These are phyloP conservation scores for Colletotrichum sojae DNA, from an alignment of 2,329 filamentous ascomycete species.

Conservation along the genomic window DNA sequence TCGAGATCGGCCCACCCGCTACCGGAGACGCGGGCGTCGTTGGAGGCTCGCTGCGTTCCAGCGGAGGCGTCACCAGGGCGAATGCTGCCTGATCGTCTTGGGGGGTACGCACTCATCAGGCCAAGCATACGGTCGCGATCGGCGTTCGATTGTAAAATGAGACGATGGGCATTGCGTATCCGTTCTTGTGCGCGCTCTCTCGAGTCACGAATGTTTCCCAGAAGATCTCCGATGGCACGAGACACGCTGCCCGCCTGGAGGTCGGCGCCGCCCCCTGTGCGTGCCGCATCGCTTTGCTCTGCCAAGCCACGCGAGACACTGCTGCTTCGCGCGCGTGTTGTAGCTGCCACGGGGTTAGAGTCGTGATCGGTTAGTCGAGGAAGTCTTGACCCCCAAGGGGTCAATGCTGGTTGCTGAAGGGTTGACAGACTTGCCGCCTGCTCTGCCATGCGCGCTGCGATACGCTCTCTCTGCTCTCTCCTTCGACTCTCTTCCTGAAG, in stretches of 20 bases:
- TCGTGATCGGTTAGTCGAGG: constrained; percentile 34
- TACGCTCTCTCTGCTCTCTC: constrained; percentile 54
- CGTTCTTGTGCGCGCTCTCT: constrained; percentile 52
- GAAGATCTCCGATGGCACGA: constrained; percentile 56
- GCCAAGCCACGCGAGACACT: constrained; percentile 44
- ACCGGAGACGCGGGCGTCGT: constrained; percentile 20
- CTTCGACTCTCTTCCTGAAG: constrained; percentile 68
- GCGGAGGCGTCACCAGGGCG: constrained; percentile 21
- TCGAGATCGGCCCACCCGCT: constrained; percentile 60
- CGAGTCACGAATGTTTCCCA: constrained; percentile 55
- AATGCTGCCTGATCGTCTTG: constrained; percentile 28
- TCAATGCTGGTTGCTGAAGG: constrained; percentile 7
- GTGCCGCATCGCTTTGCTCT: constrained; percentile 19
- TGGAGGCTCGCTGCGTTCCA: constrained; percentile 15
- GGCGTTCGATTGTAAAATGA: constrained; percentile 42
- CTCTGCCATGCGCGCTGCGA: constrained; percentile 38
- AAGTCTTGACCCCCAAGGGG: constrained; percentile 9
- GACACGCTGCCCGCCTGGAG: constrained; percentile 47
- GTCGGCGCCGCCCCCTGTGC: constrained; percentile 40
- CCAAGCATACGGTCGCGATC: constrained; percentile 33
- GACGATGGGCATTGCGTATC: constrained; percentile 51
- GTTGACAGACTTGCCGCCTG: constrained; percentile 30
- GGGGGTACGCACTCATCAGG: constrained; percentile 24
- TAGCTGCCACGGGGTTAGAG: constrained; percentile 46
- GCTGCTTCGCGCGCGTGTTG: constrained; percentile 52